A percentile compares a stretch with the other conserved stretches of the same genome.
These are phyloP conservation scores for Penicillium sp. DNA, from an alignment of 2,329 filamentous ascomycete species.

Conservation along the genomic window DNA sequence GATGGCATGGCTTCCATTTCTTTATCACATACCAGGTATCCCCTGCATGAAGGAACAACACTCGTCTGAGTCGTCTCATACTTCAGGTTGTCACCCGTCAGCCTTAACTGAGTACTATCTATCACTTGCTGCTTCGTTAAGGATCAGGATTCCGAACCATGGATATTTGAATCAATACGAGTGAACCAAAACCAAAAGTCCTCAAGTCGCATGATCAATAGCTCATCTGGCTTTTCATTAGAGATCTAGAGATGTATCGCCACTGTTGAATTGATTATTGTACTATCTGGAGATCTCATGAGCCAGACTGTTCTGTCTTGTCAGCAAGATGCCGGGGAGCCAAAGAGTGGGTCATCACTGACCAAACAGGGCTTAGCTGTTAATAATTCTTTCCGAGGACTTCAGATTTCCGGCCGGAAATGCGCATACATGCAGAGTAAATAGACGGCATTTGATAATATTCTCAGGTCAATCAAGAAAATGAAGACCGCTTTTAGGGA, in stretches of 20 bases:
- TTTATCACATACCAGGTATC: too few species aligned
- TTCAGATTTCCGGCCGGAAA: too few species aligned
- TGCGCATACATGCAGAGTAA: too few species aligned
- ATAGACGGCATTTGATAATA: too few species aligned
- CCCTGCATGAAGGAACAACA: too few species aligned
- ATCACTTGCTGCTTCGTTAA: neutral
- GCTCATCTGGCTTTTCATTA: neutral
- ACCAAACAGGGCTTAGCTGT: conserved; percentile 25
- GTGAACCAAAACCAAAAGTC: neutral
- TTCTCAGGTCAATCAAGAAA: neutral
- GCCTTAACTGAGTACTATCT: too few species aligned
- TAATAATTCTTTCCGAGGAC: conserved; percentile 20
- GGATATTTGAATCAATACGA: neutral
- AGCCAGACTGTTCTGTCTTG: conserved; percentile 9
- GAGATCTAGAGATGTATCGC: neutral
- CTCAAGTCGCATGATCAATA: neutral
- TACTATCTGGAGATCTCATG: neutral
- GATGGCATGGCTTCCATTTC: too few species aligned
- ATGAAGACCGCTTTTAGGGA: too few species aligned
- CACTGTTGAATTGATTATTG: too few species aligned
- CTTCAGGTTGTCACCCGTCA: too few species aligned
- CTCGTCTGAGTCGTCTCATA: too few species aligned
- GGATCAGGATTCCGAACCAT: neutral
- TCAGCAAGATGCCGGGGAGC: conserved; percentile 11
- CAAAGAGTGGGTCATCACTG: conserved; percentile 3